These are phyloP conservation scores for Fagopyrum tataricum DNA, from an alignment of 148 eudicot genomes.

Conservation along the genomic window DNA sequence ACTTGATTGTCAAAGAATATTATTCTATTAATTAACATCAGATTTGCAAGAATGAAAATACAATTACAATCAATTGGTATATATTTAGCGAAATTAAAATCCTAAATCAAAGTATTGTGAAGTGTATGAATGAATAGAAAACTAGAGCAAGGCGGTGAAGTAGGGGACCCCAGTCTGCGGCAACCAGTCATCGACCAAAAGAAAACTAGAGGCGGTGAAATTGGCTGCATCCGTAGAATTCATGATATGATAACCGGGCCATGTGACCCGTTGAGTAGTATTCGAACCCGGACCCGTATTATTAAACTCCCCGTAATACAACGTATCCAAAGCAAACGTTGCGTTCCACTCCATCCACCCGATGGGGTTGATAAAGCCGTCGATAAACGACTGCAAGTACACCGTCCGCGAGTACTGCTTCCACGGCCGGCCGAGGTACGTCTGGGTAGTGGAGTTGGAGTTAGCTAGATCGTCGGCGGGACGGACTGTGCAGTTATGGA, in stretches of 20 bases:
- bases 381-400: constrained; percentile 47
- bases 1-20: neutral
- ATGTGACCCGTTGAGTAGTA: constrained; percentile 37
- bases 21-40: neutral
- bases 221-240: constrained; percentile 48
- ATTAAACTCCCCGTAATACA: constrained; percentile 59
- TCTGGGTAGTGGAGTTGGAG: constrained; percentile 22
- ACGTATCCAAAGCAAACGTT: constrained; percentile 46
- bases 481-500: constrained; percentile 49
- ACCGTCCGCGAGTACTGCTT: constrained; percentile 60
- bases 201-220: constrained; percentile 46
- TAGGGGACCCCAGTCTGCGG: constrained; percentile 57
- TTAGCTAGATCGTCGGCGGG: constrained; percentile 54
- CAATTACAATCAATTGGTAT: neutral
- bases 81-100: neutral
- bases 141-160: constrained; percentile 24
- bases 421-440: constrained; percentile 82
- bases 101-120: neutral
- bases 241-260: constrained; percentile 56
- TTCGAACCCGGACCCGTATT: constrained; percentile 54
- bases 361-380: constrained; percentile 26
- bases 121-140: neutral
- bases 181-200: constrained; percentile 64
- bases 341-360: constrained; percentile 78
- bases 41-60: neutral